phyloP scores from a whole-genome alignment of 495 filamentous ascomycete species.

The Wilcoxina mikolae region DNA sequence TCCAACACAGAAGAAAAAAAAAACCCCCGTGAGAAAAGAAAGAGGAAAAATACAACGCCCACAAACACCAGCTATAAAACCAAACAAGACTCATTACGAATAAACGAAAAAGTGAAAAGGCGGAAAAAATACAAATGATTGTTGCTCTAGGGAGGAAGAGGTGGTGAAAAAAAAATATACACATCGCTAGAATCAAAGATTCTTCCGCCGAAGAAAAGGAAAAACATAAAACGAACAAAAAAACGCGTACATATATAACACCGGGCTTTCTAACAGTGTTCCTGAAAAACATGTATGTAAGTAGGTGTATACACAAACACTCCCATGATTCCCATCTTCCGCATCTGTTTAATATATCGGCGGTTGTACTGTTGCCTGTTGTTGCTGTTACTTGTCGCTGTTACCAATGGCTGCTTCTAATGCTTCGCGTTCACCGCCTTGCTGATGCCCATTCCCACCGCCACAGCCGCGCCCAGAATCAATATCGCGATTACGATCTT shows the following conservation, averaged over 20 bases:
- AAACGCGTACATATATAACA: neutral
- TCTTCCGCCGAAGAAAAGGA: neutral
- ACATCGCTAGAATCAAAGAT: no score
- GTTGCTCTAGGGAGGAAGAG: neutral
- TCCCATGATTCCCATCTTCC: neutral
- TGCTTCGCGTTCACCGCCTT: slow-evolving; percentile 18
- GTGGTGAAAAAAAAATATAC: neutral
- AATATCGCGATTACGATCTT: slow-evolving; percentile 24
- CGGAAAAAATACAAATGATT: neutral
- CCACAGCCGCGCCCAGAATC: slow-evolving; percentile 25
- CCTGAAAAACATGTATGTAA: neutral
- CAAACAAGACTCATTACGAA: neutral
- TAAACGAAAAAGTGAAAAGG: neutral
- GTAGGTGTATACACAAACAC: neutral
- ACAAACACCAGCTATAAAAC: neutral
- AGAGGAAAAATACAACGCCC: neutral
- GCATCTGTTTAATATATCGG: neutral
- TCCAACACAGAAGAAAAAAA: neutral
- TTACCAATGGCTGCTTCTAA: neutral
- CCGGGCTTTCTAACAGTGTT: neutral
- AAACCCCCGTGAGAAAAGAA: neutral
- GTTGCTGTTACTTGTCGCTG: neutral
- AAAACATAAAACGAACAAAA: neutral
- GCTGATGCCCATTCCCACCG: slow-evolving; percentile 25
- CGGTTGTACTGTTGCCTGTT: neutral